Evolutionary conservation across 257 asterid species (phyloP).

Genomic region (Solanum neorickii): DNA sequence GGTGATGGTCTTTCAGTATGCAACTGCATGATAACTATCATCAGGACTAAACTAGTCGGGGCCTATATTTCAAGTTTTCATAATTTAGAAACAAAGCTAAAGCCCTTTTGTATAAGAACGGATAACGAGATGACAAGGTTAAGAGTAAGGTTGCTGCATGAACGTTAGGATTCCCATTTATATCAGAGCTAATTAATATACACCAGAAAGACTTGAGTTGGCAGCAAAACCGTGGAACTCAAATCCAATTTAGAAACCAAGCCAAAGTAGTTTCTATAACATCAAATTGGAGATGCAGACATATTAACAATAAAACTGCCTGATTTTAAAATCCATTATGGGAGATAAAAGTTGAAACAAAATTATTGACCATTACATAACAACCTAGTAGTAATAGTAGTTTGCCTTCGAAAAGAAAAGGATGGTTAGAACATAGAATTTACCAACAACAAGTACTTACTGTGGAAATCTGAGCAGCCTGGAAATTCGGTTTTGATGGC

Average conservation of each 20-base stretch:
- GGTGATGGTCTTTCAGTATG: background rate
- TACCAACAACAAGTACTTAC: constrained; percentile 37
- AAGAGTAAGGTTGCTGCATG: background rate
- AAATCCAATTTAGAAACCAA: background rate
- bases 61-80: background rate
- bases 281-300: background rate
- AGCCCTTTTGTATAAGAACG: background rate
- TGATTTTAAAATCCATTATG: background rate
- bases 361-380: background rate
- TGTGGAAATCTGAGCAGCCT: constrained; percentile 71
- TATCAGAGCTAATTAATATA: background rate
- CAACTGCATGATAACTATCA: background rate
- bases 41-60: background rate
- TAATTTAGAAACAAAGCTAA: background rate
- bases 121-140: background rate
- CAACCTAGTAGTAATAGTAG: background rate
- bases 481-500: constrained; percentile 54
- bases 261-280: background rate
- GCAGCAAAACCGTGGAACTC: background rate
- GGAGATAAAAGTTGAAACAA: background rate
- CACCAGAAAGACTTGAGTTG: background rate
- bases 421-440: background rate
- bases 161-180: background rate
- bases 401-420: background rate
- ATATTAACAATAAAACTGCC: background rate